Evolutionary conservation across 176 grass and related monocot species (phyloP), one percentile per base, ranked within the genome.

Genomic region (Hyparrhenia diplandra): DNA sequence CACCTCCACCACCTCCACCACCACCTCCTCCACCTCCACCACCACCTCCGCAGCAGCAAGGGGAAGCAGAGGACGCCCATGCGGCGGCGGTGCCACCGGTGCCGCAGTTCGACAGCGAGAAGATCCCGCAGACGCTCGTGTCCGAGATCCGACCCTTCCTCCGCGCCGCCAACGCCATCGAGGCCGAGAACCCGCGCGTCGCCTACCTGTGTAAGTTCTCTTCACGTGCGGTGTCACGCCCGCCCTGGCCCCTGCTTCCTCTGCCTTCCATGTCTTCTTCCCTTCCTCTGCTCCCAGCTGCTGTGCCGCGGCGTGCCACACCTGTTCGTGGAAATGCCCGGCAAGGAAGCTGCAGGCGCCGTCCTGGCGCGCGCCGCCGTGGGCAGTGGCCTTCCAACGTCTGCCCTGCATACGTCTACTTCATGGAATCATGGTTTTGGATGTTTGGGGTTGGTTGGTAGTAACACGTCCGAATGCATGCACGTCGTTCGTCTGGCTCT

Each of bases 41-140:
- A 2, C 89, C 52, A 54, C 85, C 69, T 6, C 81, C 67, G 0
- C 84, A 43, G 7, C 75, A 41, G 3, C 30, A 6, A 43, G 54
- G 27, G 27, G 58, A 24, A 20, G 31, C 59, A 5, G 37, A 32
- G 18, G 68, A 35, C 23, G 20, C 54, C 5, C 24, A 13, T 61
- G 41, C 27, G 36, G 79, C 59, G 43, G 79, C 59, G 75, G 20
- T 17, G 34, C 34, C 70, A 13, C 35, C 59, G 6, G 43, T 32
- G 40, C 71, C 37, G 28, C 88, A 85, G 30, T 98, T 98, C 80
- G 88, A 98, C 67, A 98, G 95, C 80, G 92, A 98, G 90, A 94
- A 91, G 82, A 13, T 98, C 43, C 95, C 95, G 49, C 74, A 89
- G 69, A 93, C 90, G 21, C 90, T 98, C 43, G 75, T 94, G 34